Percentiles rank a stretch among this genome's conserved stretches.
phyloP scores from a whole-genome alignment of 2,329 filamentous ascomycete genomes.

The Hymenoscyphus fructigenus region DNA sequence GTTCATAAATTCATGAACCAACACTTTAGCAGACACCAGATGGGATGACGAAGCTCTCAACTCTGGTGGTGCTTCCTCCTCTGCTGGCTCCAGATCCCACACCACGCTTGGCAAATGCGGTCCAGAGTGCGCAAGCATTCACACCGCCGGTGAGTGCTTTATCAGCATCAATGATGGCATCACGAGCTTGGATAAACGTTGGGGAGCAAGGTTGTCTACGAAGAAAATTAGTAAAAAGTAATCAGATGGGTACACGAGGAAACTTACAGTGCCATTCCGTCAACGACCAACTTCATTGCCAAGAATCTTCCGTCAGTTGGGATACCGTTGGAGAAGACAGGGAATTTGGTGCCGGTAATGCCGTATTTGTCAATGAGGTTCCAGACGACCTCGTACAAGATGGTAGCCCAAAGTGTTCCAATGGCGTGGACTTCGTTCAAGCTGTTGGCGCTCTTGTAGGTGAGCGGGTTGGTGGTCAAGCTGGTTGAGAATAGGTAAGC shows the following conservation, averaged over 20 bases:
- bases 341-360: conserved; percentile 45
- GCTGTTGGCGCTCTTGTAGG: conserved; percentile 46
- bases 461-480: conserved; percentile 49
- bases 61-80: conserved; percentile 10
- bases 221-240: neutral
- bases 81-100: conserved; percentile 39
- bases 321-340: conserved; percentile 45
- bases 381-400: conserved; percentile 58
- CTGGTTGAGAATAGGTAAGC: conserved; percentile 52
- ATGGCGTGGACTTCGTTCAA: conserved; percentile 46
- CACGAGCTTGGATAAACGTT: conserved; percentile 51
- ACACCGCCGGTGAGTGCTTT: conserved; percentile 48
- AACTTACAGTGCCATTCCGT: conserved; percentile 48
- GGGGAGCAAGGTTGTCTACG: conserved; percentile 54
- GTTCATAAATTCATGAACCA: neutral
- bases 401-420: conserved; percentile 52
- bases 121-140: conserved; percentile 55
- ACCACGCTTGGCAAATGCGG: conserved; percentile 56
- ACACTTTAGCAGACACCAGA: conserved; percentile 11
- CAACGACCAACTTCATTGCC: conserved; percentile 44
- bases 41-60: conserved; percentile 15
- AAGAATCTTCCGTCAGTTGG: conserved; percentile 52
- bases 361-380: conserved; percentile 57
- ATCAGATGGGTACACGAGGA: neutral
- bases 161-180: conserved; percentile 58